These are phyloP conservation scores for Begonia peltatifolia DNA, from an alignment of 306 rosid genomes.

Conservation along the genomic window DNA sequence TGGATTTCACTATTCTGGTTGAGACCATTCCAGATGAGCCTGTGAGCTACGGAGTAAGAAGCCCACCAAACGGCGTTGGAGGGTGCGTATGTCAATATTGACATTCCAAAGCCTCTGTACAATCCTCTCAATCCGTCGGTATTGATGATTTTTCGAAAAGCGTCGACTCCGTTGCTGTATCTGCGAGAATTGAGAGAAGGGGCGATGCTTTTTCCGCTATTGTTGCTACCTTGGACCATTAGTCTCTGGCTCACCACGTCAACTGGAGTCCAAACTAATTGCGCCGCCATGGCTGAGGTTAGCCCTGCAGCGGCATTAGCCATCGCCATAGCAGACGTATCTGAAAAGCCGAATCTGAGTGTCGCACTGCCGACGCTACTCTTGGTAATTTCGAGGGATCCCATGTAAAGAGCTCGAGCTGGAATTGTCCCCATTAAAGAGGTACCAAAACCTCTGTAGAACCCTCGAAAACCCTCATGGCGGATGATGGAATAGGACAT, in stretches of 20 bases:
- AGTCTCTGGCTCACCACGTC: conserved; percentile 93
- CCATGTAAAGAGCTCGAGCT: conserved; percentile 92
- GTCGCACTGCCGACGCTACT: conserved; percentile 59
- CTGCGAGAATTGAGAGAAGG: conserved; percentile 30
- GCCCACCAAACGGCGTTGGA: conserved; percentile 99
- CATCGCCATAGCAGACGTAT: conserved; percentile 47
- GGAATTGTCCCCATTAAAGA: conserved; percentile 88
- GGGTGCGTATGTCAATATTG: conserved; percentile 80
- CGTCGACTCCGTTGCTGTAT: conserved; percentile 75
- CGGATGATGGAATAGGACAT: conserved; percentile 60
- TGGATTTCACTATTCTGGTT: conserved; percentile 12
- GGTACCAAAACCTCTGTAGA: conserved; percentile 89
- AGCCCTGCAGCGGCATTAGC: conserved; percentile 82
- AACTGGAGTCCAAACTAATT: conserved; percentile 87
- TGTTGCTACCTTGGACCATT: conserved; percentile 58
- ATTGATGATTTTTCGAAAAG: conserved; percentile 53
- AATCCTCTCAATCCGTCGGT: conserved; percentile 75
- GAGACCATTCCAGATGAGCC: conserved; percentile 62
- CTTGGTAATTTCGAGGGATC: conserved; percentile 73
- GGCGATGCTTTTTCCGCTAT: conserved; percentile 12
- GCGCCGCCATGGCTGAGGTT: conserved; percentile 91
- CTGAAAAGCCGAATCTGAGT: conserved; percentile 53
- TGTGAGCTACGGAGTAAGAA: conserved; percentile 72
- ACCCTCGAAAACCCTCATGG: conserved; percentile 70
- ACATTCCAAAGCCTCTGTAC: conserved; percentile 86